These are phyloP conservation scores for Fusarium tjaetaba DNA, from an alignment of 2,329 filamentous ascomycete species.

Conservation along the genomic window DNA sequence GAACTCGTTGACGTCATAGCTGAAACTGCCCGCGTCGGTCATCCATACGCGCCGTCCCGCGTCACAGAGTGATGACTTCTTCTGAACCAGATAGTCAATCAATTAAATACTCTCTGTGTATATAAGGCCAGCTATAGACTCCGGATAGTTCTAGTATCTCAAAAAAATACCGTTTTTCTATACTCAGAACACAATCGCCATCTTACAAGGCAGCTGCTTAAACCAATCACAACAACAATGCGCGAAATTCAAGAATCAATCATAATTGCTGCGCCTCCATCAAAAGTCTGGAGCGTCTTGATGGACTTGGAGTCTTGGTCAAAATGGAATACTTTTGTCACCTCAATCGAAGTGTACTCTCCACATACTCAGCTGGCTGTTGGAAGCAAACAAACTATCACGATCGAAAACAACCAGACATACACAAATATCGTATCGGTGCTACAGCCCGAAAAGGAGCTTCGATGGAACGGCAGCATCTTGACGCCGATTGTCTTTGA, in stretches of 20 bases:
- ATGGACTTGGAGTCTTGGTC: background rate
- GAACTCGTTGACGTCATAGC: background rate
- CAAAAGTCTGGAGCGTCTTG: background rate
- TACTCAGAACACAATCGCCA: background rate
- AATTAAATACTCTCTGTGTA: too few relatives aligned
- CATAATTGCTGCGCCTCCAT: background rate
- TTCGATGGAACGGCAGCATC: constrained; percentile 10
- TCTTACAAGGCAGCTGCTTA: accelerated
- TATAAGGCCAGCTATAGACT: too few relatives aligned
- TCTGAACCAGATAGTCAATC: too few relatives aligned
- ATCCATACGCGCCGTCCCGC: background rate
- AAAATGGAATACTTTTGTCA: constrained; percentile 14
- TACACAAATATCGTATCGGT: background rate
- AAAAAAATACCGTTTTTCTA: too few relatives aligned
- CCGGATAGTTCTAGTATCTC: too few relatives aligned
- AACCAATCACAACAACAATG: background rate
- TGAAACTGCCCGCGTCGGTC: background rate
- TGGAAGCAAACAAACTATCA: constrained; percentile 17
- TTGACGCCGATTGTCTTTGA: background rate
- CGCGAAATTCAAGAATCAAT: constrained; percentile 8
- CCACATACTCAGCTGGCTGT: background rate
- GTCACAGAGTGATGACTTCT: accelerated
- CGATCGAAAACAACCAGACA: background rate
- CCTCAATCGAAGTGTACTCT: background rate
- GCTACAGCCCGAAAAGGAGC: background rate